Base-by-base conservation (phyloP, 345 rosid species). In the Tarenaya hassleriana region DNA sequence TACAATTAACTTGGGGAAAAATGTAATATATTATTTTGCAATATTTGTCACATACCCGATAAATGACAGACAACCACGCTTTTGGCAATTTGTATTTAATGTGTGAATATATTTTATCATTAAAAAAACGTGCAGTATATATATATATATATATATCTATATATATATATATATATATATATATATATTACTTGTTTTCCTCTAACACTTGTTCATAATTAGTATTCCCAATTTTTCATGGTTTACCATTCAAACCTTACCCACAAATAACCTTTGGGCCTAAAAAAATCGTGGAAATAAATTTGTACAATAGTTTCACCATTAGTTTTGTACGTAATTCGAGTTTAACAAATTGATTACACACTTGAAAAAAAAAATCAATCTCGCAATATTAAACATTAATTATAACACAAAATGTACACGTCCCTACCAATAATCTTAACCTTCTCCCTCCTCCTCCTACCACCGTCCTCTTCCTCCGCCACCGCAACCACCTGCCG, bases 391-490 rank as follows among this genome's bases (percentile, higher is more conserved):
- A n/a, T 35, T 18, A 56, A 13, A 43, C 17, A 2, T 37, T 17
- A 31, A 58, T 15, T 35, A 51, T 44, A 37, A 15, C 29, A 38
- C n/a, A 51, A 37, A 43, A 32, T 46, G 45, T 38, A 58, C 20
- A 7, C 16, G 44, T 51, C 38, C 45, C 47, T 33, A 45, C 58
- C 21, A 10, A 39, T 39, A 2, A 40, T 66, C 11, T 16, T 58
- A 52, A 31, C 59, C 0, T 38, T 58, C 43, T 34, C 50, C 38
- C 60, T 65, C 19, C 48, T 65, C 50, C 44, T 42, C 0, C 50
- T 0, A 1, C 38, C 59, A 59, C 18, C 69, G 46, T 45, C 21
- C 1, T n/a, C 47, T 4, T 56, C 13, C 14, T 38, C 49, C 34
- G 45, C 43, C 34, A 8, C 41, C 11, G 39, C 35, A 24, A 44